Base-by-base conservation (phyloP, 2,329 filamentous ascomycete species). In the Fusarium dlaminii region DNA sequence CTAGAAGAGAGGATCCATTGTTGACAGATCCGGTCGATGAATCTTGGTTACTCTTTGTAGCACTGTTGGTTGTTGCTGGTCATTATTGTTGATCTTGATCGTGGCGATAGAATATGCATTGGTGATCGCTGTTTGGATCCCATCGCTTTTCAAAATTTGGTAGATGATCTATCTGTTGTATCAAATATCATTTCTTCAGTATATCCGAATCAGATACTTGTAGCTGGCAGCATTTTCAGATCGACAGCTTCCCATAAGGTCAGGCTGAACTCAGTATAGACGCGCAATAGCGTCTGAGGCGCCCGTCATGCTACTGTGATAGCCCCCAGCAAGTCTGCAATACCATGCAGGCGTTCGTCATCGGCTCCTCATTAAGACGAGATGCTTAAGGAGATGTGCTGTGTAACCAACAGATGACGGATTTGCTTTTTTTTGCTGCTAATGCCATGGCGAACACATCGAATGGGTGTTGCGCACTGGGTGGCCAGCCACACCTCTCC, bases 401-500 rank as follows among this genome's bases (percentile, higher is more conserved):
- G 58, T 71, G 65, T 70, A 55, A 62, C 61, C 70, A 75, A 66
- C 37, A 67, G 59, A 54, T 37, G 48, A 49, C 30, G 46, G 52
- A 37, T 69, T 75, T 78, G 66, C 63, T 76, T 77, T 73, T 77
- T 73, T 78, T 76, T 70, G 57, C 46, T 63, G 20, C 46, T 20
- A 37, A 58, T 65, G 40, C 55, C 56, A 65, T 68, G 58, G 49
- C 49, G 64, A 43, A 57, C 39, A 34, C 66, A 27, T 27, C 39
- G 64, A 72, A 75, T 56, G 48, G 51, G 22, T 42, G 36, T 49
- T 58, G 61, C 68, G 62, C 54, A 39, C 58, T 70, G 52, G 49
- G 63, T 42, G 59, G 62, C 61, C 62, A 70, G 69, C 75, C 73
- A 75, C 70, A 66, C 54, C 30, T 57, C 59, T 43, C 58, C 58